phyloP scores from a whole-genome alignment of 2,329 filamentous ascomycete species.

The Trichoderma sp. region DNA sequence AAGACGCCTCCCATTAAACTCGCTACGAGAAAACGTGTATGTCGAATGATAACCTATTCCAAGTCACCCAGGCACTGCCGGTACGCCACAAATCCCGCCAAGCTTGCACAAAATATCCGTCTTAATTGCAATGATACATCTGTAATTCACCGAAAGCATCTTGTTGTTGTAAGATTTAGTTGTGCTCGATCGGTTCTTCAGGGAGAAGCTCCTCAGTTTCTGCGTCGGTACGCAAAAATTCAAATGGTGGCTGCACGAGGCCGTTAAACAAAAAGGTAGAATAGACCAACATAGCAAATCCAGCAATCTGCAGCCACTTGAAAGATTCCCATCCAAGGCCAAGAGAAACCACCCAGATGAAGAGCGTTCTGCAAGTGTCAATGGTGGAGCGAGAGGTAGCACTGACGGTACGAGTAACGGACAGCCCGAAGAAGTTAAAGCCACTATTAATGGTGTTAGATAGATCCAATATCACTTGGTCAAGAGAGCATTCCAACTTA shows the following conservation, averaged over 20 bases:
- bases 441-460: slow-evolving; percentile 53
- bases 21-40: neutral
- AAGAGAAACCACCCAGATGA: slow-evolving; percentile 96
- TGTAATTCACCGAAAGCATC: neutral
- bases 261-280: slow-evolving; percentile 97
- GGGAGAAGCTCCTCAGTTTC: slow-evolving; percentile 66
- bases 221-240: slow-evolving; percentile 56
- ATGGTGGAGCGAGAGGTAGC: slow-evolving; percentile 94
- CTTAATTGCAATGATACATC: neutral
- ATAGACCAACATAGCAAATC: slow-evolving; percentile 88
- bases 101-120: neutral
- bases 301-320: slow-evolving; percentile 91
- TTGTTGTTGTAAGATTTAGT: slow-evolving; percentile 22
- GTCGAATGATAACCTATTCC: neutral
- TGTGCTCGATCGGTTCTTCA: slow-evolving; percentile 80
- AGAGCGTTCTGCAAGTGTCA: slow-evolving; percentile 93
- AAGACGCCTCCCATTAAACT: neutral
- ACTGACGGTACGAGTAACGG: slow-evolving; percentile 83
- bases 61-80: neutral
- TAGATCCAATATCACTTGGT: slow-evolving; percentile 17
- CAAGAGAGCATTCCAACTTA: slow-evolving; percentile 39
- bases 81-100: neutral
- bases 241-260: slow-evolving; percentile 78
- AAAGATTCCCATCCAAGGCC: slow-evolving; percentile 95
- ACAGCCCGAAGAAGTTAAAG: slow-evolving; percentile 98